Conservation (phyloP, 148 eudicot species). For the Bassia scoparia region DNA sequence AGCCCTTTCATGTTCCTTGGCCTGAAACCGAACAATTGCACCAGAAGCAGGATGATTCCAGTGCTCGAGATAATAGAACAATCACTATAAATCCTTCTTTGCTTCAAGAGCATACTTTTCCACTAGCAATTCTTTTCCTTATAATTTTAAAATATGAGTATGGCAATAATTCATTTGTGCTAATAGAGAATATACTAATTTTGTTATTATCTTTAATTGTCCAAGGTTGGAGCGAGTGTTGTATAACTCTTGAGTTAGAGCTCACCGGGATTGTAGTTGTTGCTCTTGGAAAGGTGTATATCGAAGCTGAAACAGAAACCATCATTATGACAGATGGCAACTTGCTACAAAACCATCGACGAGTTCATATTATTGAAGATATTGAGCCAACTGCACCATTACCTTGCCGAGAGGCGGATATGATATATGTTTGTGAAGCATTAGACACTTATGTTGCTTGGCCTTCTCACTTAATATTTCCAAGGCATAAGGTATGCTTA, state of each 20-base stretch:
- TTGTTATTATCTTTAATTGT: background rate
- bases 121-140: too few relatives aligned
- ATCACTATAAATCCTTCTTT: too few relatives aligned
- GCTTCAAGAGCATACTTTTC: too few relatives aligned
- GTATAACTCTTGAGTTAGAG: background rate
- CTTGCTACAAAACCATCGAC: background rate
- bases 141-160: too few relatives aligned
- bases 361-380: background rate
- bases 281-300: background rate
- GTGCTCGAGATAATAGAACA: too few relatives aligned
- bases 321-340: too few relatives aligned
- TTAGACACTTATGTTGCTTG: background rate
- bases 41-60: too few relatives aligned
- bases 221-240: background rate
- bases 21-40: too few relatives aligned
- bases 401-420: background rate
- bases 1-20: too few relatives aligned
- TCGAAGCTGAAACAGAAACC: too few relatives aligned
- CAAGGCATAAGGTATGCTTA: background rate
- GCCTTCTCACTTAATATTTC: slow-evolving; percentile 1
- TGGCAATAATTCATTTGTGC: too few relatives aligned
- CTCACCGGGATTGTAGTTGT: background rate
- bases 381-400: slow-evolving; percentile 2
- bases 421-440: background rate
- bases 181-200: too few relatives aligned